phyloP scores from a whole-genome alignment of 495 filamentous ascomycete genomes.

The Penicillium riverlandense region DNA sequence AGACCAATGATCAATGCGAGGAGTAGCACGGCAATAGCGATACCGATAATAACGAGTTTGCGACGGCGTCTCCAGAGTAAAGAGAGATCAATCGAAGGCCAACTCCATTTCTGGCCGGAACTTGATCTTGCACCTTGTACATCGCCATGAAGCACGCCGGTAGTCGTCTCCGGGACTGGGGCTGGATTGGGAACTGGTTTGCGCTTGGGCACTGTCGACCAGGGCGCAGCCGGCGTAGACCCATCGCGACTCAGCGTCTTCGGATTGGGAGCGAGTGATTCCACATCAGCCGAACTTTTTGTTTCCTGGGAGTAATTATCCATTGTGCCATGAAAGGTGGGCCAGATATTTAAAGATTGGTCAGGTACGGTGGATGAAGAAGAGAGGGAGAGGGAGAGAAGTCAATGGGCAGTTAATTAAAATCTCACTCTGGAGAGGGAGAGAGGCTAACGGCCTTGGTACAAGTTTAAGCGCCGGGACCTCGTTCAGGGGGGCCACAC shows the following conservation, averaged over 20 bases:
- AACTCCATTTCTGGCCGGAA: not conserved
- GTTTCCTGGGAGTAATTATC: too few relatives aligned
- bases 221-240: not conserved
- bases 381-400: too few relatives aligned
- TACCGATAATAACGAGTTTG: conserved; percentile 18
- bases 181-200: not conserved
- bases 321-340: too few relatives aligned
- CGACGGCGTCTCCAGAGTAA: conserved; percentile 8
- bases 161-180: not conserved
- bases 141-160: not conserved
- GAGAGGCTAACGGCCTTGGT: too few relatives aligned
- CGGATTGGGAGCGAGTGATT: not conserved
- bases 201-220: not conserved
- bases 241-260: not conserved
- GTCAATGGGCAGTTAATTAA: too few relatives aligned
- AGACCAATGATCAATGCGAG: conserved; percentile 50
- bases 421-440: too few relatives aligned
- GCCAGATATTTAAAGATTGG: too few relatives aligned
- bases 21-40: conserved; percentile 24
- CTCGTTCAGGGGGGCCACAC: too few relatives aligned
- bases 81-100: too few relatives aligned
- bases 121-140: not conserved
- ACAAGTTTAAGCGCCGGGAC: too few relatives aligned
- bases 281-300: not conserved
- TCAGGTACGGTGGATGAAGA: too few relatives aligned